Percentiles rank a stretch among this genome's conserved stretches.
phyloP scores from a whole-genome alignment of 257 asterid genomes.

The Solanum peruvianum region DNA sequence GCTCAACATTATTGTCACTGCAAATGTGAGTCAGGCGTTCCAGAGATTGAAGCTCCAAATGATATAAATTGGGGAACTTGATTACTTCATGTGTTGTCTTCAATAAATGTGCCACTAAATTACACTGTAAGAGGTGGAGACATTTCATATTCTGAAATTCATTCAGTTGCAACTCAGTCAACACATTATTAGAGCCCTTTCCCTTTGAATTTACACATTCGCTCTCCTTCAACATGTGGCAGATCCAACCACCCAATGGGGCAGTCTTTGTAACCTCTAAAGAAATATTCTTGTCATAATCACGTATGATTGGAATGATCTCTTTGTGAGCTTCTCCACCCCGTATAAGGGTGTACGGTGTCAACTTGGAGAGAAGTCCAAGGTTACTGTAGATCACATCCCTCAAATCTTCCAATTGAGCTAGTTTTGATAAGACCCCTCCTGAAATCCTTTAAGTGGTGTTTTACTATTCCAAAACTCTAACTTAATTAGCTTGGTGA shows the following conservation, averaged over 20 bases:
- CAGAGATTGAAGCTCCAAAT: rapidly evolving
- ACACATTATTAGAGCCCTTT: background rate
- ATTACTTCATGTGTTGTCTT: background rate
- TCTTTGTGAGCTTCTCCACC: rapidly evolving
- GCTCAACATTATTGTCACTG: background rate
- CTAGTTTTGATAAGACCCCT: background rate
- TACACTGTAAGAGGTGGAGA: rapidly evolving
- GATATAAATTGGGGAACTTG: background rate
- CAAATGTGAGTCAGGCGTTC: background rate
- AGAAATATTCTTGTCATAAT: background rate
- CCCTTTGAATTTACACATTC: rapidly evolving
- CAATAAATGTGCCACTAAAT: background rate
- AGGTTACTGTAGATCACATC: background rate
- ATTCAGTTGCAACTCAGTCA: background rate
- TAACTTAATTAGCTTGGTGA: background rate
- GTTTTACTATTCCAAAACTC: background rate
- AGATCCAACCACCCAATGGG: background rate
- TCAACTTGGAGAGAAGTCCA: background rate
- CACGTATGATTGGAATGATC: rapidly evolving
- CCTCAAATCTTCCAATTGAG: background rate
- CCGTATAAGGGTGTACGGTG: background rate
- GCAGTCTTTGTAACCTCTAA: background rate
- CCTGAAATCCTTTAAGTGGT: background rate
- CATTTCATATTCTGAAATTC: background rate
- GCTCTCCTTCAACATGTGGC: background rate